Base-by-base conservation (phyloP, 2,329 filamentous ascomycete species). In the Cladosporium sp. region DNA sequence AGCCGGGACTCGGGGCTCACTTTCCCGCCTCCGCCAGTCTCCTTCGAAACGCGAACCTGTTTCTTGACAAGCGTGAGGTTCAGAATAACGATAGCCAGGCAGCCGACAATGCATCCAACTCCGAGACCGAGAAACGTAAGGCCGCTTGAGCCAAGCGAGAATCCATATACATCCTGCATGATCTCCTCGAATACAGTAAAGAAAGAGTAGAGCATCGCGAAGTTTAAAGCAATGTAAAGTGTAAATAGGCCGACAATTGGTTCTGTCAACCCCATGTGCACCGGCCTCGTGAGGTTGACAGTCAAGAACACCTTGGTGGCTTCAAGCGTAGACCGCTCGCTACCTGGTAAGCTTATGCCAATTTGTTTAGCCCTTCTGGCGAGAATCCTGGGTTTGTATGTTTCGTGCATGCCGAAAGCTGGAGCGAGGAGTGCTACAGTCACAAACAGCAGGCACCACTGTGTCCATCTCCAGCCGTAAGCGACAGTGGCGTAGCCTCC, bases 351-450 rank as follows among this genome's bases (percentile, higher is more conserved):
- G 13, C 49, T 38, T 2, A 66, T 47, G 9, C 63, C 61, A 0
- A 56, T 51, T 19, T 58, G 58, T 43, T 65, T 66, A 3, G 62
- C 61, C 32, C 64, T 53, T 11, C 56, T 56, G 34, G 61, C 54
- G 1, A 79, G 61, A 0, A 79, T 73, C 47, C 65, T 62, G 18
- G 62, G 64, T 44, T 80, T 76, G 57, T 78, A 81, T 0, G 80
- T 82, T 58, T 84, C 80, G 72, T 32, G 47, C 44, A 47, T 51
- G 34, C 62, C 67, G 2, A 67, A 62, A 4, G 63, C 60, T 2
- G 69, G 51, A 0, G 64, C 59, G 47, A 71, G 56, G 53, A 52
- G 48, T 7, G 47, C 38, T 2, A 40, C 48, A 12, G 48, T 44
- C 29, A 73, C 65, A 2, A 73, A 59, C 13, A 59, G 43, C 18